Evolutionary conservation across 495 filamentous ascomycete species (phyloP).

Genomic region (Neurospora sp.): DNA sequence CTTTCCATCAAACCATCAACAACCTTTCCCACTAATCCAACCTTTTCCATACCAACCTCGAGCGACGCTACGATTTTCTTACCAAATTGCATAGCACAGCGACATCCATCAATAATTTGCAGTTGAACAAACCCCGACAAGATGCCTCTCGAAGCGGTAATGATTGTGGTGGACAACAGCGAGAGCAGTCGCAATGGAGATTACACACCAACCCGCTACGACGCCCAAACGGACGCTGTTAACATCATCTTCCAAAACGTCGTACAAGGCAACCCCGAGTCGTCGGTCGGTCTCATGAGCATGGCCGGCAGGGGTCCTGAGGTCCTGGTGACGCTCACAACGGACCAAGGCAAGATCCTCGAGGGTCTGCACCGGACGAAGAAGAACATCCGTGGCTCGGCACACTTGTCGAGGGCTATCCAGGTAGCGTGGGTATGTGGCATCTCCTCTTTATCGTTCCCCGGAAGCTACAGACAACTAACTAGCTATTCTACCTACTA

Average conservation of each 20-base stretch:
- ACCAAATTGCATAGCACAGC: not conserved
- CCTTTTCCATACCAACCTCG: not conserved
- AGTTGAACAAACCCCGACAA: conserved; percentile 17
- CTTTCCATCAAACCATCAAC: conserved; percentile 1
- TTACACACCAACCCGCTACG: conserved; percentile 87
- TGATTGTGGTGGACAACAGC: conserved; percentile 85
- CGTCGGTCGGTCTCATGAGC: conserved; percentile 94
- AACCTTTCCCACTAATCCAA: not conserved
- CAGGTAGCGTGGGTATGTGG: conserved; percentile 81
- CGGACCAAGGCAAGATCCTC: conserved; percentile 88
- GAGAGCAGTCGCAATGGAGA: conserved; percentile 97
- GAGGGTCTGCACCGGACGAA: conserved; percentile 90
- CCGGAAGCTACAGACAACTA: not conserved
- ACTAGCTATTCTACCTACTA: not conserved
- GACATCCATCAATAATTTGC: not conserved
- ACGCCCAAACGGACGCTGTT: conserved; percentile 90
- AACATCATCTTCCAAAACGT: conserved; percentile 91
- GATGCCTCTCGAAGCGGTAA: conserved; percentile 57
- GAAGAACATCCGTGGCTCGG: conserved; percentile 84
- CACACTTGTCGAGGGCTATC: conserved; percentile 84
- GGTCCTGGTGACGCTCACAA: conserved; percentile 89
- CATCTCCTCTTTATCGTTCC: not conserved
- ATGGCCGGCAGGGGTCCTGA: conserved; percentile 97
- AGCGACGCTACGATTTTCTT: not conserved
- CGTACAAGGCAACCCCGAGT: conserved; percentile 90